Evolutionary conservation across 2,329 filamentous ascomycete genomes (phyloP).

Genomic region (Ophiostoma sp.): DNA sequence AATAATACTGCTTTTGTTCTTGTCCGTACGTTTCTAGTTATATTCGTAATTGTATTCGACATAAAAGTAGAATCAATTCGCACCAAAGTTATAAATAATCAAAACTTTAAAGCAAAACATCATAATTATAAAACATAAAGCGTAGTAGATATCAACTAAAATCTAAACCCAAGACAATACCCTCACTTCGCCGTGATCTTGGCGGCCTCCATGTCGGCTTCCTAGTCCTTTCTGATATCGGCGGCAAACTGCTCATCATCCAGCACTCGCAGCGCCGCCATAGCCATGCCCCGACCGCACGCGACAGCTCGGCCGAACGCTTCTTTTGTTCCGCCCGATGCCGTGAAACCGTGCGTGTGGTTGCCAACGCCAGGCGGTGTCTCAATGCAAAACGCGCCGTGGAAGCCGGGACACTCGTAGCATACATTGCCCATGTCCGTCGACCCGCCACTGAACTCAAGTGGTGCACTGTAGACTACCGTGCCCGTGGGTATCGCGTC

Average conservation of each 20-base stretch:
- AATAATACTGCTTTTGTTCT: too few relatives aligned
- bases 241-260: slow-evolving; percentile 29
- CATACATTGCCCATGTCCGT: slow-evolving; percentile 42
- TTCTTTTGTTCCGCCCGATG: slow-evolving; percentile 37
- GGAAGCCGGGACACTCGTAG: slow-evolving; percentile 42
- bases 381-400: slow-evolving; percentile 40
- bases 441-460: slow-evolving; percentile 33
- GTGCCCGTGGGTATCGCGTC: slow-evolving; percentile 32
- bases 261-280: slow-evolving; percentile 33
- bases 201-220: slow-evolving; percentile 35
- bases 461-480: slow-evolving; percentile 31
- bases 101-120: too few relatives aligned
- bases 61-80: too few relatives aligned
- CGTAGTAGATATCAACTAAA: not conserved
- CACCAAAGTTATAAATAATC: too few relatives aligned
- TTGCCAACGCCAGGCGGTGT: slow-evolving; percentile 36
- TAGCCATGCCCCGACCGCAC: slow-evolving; percentile 35
- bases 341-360: slow-evolving; percentile 41
- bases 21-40: too few relatives aligned
- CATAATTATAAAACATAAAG: not conserved
- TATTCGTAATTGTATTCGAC: too few relatives aligned
- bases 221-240: slow-evolving; percentile 30
- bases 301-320: slow-evolving; percentile 35
- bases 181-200: not conserved
- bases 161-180: not conserved